Base-by-base conservation (phyloP, 2,329 filamentous ascomycete genomes). In the Orbilia brochopaga region DNA sequence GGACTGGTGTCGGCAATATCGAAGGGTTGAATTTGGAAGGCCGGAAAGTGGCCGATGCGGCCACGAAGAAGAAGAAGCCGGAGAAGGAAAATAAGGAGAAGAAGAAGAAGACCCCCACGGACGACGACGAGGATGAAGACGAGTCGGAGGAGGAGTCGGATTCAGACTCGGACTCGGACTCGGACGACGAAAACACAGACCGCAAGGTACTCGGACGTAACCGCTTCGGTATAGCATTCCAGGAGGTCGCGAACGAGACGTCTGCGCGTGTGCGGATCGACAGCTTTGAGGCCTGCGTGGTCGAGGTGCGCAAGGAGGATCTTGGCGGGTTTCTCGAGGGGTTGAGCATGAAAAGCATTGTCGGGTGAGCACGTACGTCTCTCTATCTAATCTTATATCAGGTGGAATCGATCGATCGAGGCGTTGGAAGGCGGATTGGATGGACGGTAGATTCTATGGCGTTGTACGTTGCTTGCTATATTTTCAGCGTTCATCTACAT, bases 291-390 rank as follows among this genome's bases (percentile, higher is more conserved):
- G 91, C 96, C 79, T 96, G 91, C 77, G 94, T 97, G 6, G 92
- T 97, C 52, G 94, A 99, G 79, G 93, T 99, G n/a, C 88, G 88
- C 80, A 97, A 96, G 82, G 94, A 97, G 78, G 94, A 97, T 80
- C 81, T 99, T 27, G 87, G 87, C 15, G 91, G 89, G 0, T 99
- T 99, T 79, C 82, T 99, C 75, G 94, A 99, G 81, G 88, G 89
- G 63, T 80, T 99, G 78, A 97, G 92, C 80, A 88, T 92, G 85
- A 96, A 95, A 84, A 88, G 88, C 51, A 72, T 72, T 64, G 92
- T 97, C 17, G 89, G 60, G 21, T 72, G n/a, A 54, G 5, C 13
- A 17, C 40, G 40, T 15, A 44, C 17, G 3, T 13, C 13, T 6
- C 11, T 15, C 13, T 15, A 44, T 4, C 13, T 3, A 15, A 44